These are phyloP conservation scores for Penicillium verhagenii DNA, from an alignment of 495 filamentous ascomycete species.

Conservation along the genomic window DNA sequence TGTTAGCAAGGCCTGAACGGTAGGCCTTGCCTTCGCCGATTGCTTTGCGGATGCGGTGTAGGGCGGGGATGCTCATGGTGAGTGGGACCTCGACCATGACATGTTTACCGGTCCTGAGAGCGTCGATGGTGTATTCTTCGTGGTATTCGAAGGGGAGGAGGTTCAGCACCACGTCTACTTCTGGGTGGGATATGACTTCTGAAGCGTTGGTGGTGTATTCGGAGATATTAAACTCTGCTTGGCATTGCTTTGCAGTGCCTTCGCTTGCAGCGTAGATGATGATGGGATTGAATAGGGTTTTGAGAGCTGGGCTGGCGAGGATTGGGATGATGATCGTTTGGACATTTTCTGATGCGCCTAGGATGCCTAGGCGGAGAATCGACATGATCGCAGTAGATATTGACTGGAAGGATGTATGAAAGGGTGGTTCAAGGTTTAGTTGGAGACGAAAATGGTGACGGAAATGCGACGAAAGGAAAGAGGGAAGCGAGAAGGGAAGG, in stretches of 20 bases:
- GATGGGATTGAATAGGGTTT: slow-evolving; percentile 35
- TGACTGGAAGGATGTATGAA: too few species aligned
- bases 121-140: slow-evolving; percentile 45
- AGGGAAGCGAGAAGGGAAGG: too few species aligned
- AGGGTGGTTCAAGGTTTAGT: too few species aligned
- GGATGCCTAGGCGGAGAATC: slow-evolving; percentile 43
- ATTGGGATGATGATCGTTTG: slow-evolving; percentile 52
- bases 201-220: slow-evolving; percentile 10
- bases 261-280: slow-evolving; percentile 40
- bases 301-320: slow-evolving; percentile 42
- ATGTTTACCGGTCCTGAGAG: slow-evolving; percentile 50
- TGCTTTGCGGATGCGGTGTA: slow-evolving; percentile 43
- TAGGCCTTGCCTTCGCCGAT: slow-evolving; percentile 15
- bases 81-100: slow-evolving; percentile 58
- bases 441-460: background rate
- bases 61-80: slow-evolving; percentile 39
- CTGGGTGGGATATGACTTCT: slow-evolving; percentile 16
- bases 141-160: slow-evolving; percentile 53
- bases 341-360: slow-evolving; percentile 44
- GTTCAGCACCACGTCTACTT: slow-evolving; percentile 53
- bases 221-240: slow-evolving; percentile 13
- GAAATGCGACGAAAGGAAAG: background rate
- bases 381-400: slow-evolving; percentile 17
- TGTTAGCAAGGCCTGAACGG: background rate
- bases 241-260: slow-evolving; percentile 5